These are phyloP conservation scores for Spiraea crenata DNA, from an alignment of 331 rosid species.

Conservation along the genomic window DNA sequence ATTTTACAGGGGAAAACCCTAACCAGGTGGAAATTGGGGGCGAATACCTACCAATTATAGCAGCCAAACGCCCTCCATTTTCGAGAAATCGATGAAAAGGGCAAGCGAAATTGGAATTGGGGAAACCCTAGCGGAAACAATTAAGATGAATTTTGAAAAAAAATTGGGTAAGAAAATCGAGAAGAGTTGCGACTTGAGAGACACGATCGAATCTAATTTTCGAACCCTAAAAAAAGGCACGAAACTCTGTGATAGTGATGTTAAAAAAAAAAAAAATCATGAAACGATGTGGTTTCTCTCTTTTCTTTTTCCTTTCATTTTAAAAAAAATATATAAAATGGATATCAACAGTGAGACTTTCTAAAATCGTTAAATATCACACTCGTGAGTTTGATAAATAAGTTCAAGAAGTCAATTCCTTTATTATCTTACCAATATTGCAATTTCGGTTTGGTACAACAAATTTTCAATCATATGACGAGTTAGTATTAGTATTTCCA, in stretches of 20 bases:
- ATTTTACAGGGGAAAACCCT: conserved; percentile 30
- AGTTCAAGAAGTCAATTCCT: too few relatives aligned
- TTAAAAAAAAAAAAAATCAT: conserved; percentile 6
- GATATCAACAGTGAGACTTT: neutral
- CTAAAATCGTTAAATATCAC: too few relatives aligned
- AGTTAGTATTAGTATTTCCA: too few relatives aligned
- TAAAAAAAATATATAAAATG: neutral
- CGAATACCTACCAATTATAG: conserved; percentile 39
- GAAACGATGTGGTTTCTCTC: conserved; percentile 18
- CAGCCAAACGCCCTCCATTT: conserved; percentile 35
- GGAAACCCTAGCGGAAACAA: conserved; percentile 55
- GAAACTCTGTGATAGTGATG: conserved; percentile 48
- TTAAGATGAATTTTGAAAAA: neutral
- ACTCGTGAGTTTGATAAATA: too few relatives aligned
- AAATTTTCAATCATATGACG: too few relatives aligned
- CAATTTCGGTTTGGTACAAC: too few relatives aligned
- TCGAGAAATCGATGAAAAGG: conserved; percentile 27
- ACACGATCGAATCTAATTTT: conserved; percentile 59
- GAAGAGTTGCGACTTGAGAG: conserved; percentile 35
- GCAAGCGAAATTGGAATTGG: conserved; percentile 12
- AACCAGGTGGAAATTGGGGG: conserved; percentile 35
- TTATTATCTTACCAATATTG: too few relatives aligned
- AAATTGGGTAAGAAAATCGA: conserved; percentile 57
- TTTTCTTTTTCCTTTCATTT: neutral
- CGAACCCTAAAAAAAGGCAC: conserved; percentile 43